phyloP scores from a whole-genome alignment of 1,284 basidiomycete genomes.

The Melampsora occidentalis region DNA sequence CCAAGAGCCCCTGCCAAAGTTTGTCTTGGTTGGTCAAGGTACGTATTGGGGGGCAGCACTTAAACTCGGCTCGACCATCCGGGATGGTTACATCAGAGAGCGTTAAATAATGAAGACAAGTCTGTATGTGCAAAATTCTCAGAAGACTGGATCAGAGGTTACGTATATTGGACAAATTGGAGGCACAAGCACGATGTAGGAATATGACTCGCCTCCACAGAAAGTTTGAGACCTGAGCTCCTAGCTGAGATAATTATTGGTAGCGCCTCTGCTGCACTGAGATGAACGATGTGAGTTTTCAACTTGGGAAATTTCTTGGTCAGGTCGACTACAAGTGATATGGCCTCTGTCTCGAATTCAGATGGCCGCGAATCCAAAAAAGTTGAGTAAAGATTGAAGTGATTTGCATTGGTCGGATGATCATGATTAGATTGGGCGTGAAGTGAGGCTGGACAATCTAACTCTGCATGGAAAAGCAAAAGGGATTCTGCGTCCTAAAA shows the following conservation, averaged over 20 bases:
- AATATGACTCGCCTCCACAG: slow-evolving; percentile 89
- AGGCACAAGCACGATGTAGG: slow-evolving; percentile 73
- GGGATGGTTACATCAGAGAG: slow-evolving; percentile 58
- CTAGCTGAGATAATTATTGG: slow-evolving; percentile 68
- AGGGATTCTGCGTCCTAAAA: slow-evolving; percentile 65
- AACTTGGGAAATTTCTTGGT: slow-evolving; percentile 65
- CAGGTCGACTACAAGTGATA: slow-evolving; percentile 68
- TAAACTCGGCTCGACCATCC: slow-evolving; percentile 72
- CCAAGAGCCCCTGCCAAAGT: slow-evolving; percentile 74
- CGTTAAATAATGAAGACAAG: slow-evolving; percentile 54
- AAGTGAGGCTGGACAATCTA: slow-evolving; percentile 58
- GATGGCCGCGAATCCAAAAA: slow-evolving; percentile 80
- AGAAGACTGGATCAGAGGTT: not conserved
- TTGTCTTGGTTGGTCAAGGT: slow-evolving; percentile 66
- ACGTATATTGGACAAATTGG: too few species aligned
- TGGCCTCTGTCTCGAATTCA: slow-evolving; percentile 64
- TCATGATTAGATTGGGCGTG: slow-evolving; percentile 34
- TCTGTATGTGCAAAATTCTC: slow-evolving; percentile 51
- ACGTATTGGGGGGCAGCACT: slow-evolving; percentile 92
- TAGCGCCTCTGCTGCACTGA: slow-evolving; percentile 76
- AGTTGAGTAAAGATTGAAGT: slow-evolving; percentile 67
- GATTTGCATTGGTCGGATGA: slow-evolving; percentile 50
- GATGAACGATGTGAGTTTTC: slow-evolving; percentile 86
- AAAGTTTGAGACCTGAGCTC: slow-evolving; percentile 59
- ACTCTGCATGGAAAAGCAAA: slow-evolving; percentile 84